A percentile compares a stretch with the other conserved stretches of the same genome.
Conservation (phyloP, 176 grass and related monocot species). For the Carex littledalei region DNA sequence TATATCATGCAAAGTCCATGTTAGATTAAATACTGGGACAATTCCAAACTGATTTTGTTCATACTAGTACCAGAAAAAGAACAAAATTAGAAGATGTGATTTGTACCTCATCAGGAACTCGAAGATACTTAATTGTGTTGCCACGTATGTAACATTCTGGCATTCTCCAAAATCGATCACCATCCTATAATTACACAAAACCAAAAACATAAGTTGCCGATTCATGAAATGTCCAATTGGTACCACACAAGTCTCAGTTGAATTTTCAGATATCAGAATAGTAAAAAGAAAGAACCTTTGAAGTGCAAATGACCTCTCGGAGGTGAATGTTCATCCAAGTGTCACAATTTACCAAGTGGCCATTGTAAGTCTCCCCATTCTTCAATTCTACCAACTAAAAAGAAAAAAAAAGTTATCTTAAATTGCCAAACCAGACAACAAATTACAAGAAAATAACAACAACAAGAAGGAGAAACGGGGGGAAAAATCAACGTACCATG, state of each 20-base stretch:
- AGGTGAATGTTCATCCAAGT: slow-evolving; percentile 99
- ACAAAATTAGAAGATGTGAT: background rate
- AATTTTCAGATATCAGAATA: background rate
- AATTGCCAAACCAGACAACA: background rate
- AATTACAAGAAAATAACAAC: background rate
- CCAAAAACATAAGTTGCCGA: background rate
- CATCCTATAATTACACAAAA: slow-evolving; percentile 58
- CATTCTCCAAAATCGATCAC: slow-evolving; percentile 99
- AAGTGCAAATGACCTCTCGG: slow-evolving; percentile 97
- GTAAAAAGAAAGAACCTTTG: slow-evolving; percentile 47
- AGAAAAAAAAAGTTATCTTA: background rate
- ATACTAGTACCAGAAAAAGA: background rate
- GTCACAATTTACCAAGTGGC: slow-evolving; percentile 97
- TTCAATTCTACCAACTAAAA: slow-evolving; percentile 90
- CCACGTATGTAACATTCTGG: slow-evolving; percentile 96
- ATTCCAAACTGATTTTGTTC: background rate
- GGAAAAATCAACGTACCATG: slow-evolving; percentile 51
- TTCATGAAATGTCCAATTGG: background rate
- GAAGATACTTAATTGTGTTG: slow-evolving; percentile 98
- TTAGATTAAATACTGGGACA: background rate
- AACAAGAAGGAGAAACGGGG: background rate
- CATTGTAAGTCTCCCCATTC: slow-evolving; percentile 97
- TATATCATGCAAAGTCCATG: background rate
- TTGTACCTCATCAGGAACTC: slow-evolving; percentile 95
- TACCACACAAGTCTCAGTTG: background rate